Conservation (phyloP, 306 rosid genomes). For the Quercus robur region DNA sequence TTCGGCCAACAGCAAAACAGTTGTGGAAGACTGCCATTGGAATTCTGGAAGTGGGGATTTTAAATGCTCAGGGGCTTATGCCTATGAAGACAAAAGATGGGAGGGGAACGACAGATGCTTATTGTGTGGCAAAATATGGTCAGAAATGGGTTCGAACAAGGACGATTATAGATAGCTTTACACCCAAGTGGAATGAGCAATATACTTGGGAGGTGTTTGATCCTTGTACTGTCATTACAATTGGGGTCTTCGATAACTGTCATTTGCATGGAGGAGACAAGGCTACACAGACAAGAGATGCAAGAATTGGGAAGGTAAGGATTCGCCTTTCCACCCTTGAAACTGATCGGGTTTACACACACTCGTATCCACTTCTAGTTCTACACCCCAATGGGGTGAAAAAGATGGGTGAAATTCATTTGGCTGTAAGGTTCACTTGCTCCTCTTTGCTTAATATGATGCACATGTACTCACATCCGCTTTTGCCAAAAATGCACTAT, state of each 20-base stretch:
- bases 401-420: constrained; percentile 98
- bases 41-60: constrained; percentile 81
- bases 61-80: constrained; percentile 90
- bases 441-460: constrained; percentile 92
- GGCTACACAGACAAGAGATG: constrained; percentile 61
- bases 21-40: constrained; percentile 91
- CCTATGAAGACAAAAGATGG: constrained; percentile 90
- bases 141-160: constrained; percentile 98
- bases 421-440: constrained; percentile 95
- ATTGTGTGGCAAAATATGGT: constrained; percentile 93
- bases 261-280: constrained; percentile 89
- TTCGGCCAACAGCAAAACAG: constrained; percentile 85
- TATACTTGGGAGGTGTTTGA: constrained; percentile 97
- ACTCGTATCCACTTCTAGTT: constrained; percentile 88
- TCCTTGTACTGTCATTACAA: constrained; percentile 94
- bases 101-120: constrained; percentile 87
- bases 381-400: constrained; percentile 84
- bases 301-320: constrained; percentile 87
- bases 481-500: constrained; percentile 96
- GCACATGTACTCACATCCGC: constrained; percentile 94
- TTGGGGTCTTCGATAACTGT: constrained; percentile 93
- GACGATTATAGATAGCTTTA: constrained; percentile 89
- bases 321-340: constrained; percentile 96
- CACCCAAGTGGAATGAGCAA: constrained; percentile 95
- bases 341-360: constrained; percentile 88